These are phyloP conservation scores for Rhodotorula sp. DNA, from an alignment of 1,284 basidiomycete species.

Conservation along the genomic window DNA sequence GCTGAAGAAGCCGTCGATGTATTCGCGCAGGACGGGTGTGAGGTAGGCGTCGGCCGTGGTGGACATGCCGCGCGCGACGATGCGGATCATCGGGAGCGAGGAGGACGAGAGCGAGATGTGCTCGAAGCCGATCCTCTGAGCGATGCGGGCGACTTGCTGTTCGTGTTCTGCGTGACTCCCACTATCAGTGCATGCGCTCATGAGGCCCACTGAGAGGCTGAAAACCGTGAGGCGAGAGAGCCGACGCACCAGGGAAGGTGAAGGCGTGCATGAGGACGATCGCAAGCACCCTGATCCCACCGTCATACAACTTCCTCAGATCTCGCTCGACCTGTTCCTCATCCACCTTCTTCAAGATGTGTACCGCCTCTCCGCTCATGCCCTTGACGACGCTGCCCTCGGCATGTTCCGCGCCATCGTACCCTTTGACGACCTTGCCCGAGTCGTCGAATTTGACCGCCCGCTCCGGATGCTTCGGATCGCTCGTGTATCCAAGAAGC, in stretches of 20 bases:
- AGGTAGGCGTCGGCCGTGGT: constrained; percentile 90
- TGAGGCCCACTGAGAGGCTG: constrained; percentile 47
- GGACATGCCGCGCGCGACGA: constrained; percentile 88
- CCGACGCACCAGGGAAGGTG: constrained; percentile 63
- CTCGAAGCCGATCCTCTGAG: constrained; percentile 46
- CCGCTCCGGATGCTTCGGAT: constrained; percentile 73
- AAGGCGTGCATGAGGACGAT: constrained; percentile 90
- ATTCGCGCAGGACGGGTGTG: constrained; percentile 51
- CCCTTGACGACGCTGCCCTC: constrained; percentile 60
- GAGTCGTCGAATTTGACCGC: constrained; percentile 66
- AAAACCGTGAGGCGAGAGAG: background rate
- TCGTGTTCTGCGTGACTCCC: constrained; percentile 54
- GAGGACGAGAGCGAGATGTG: constrained; percentile 85
- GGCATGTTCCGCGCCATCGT: constrained; percentile 63
- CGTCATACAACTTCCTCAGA: constrained; percentile 66
- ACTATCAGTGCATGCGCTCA: no score
- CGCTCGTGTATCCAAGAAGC: constrained; percentile 85
- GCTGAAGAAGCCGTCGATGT: constrained; percentile 58
- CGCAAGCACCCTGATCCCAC: constrained; percentile 79
- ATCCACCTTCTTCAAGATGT: constrained; percentile 78
- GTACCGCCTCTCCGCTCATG: constrained; percentile 85
- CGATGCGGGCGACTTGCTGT: constrained; percentile 60
- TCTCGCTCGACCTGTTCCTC: constrained; percentile 52
- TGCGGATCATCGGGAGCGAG: constrained; percentile 66
- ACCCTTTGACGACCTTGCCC: constrained; percentile 60